Conservation (phyloP, 352 stramenopile species). For the Phytopythium montanum region DNA sequence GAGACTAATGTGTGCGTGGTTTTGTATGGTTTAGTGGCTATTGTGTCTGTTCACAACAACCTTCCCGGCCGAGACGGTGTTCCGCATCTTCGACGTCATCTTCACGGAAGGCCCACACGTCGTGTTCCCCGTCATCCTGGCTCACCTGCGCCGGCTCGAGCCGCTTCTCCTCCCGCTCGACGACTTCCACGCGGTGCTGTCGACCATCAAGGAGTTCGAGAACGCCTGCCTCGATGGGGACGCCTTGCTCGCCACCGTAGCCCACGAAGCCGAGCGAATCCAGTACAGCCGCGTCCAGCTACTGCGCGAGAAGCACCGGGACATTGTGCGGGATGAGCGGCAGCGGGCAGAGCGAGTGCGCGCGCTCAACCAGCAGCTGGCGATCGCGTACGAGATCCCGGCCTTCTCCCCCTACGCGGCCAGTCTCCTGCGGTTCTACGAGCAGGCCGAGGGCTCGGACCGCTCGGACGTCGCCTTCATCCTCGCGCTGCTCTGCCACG, state of each 20-base stretch:
- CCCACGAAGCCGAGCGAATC: slow-evolving; percentile 40
- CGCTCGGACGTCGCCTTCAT: slow-evolving; percentile 76
- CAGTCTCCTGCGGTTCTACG: slow-evolving; percentile 63
- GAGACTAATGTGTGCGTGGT: background rate
- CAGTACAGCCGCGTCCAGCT: slow-evolving; percentile 27
- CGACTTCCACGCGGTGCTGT: slow-evolving; percentile 71
- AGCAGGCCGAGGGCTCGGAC: slow-evolving; percentile 65
- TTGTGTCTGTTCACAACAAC: slow-evolving; percentile 91
- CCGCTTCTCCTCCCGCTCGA: slow-evolving; percentile 36
- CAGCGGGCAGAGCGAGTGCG: slow-evolving; percentile 56
- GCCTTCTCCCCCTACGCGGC: slow-evolving; percentile 69
- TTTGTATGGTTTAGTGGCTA: slow-evolving; percentile 60
- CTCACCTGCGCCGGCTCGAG: slow-evolving; percentile 66
- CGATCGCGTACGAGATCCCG: slow-evolving; percentile 70
- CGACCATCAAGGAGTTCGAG: slow-evolving; percentile 71
- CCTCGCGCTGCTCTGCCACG: slow-evolving; percentile 75
- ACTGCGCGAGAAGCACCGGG: slow-evolving; percentile 51
- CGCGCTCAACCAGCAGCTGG: slow-evolving; percentile 66
- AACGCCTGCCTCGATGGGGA: slow-evolving; percentile 62
- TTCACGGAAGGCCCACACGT: slow-evolving; percentile 79
- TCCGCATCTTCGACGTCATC: slow-evolving; percentile 87
- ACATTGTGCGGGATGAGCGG: slow-evolving; percentile 65
- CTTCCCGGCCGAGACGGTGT: slow-evolving; percentile 82
- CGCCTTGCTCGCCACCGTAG: slow-evolving; percentile 45
- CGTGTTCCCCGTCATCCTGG: slow-evolving; percentile 82